Base-by-base conservation (phyloP, 2,329 filamentous ascomycete species). In the Zymoseptoria pseudotritici region DNA sequence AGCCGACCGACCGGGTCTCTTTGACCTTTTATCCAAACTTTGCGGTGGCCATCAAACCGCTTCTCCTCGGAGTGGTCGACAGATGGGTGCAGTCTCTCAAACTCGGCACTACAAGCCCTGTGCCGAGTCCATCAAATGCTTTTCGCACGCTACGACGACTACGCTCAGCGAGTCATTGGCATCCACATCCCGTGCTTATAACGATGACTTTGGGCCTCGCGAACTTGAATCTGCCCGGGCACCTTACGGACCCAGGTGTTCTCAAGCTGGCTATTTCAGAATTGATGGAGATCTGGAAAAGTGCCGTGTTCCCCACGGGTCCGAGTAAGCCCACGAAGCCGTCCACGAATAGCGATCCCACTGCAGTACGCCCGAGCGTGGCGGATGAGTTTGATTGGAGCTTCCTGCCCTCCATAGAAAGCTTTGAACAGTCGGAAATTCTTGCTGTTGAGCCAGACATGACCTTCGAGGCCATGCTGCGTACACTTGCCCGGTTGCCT, bases 271-370 rank as follows among this genome's bases (percentile, higher is more conserved):
- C 55, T 17, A 24, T 64, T 11, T 49, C 59, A 7, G 57, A 59
- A 36, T 58, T 66, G 54, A 52, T 62, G 42, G 55, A 58, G 8
- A 57, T 65, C 52, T 66, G 65, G 65, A 63, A 60, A 21, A 20
- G 62, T 13, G 57, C 55, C 46, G 36, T 46, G 36, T 5, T 46
- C 13, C 6, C 13, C 36, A 46, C 13, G 11, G n/a, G 36, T 46
- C 36, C 13, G 13, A n/a, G 36, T 7, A n/a, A 7, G 13, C 36
- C 36, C 36, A n/a, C 36, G 7, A n/a, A 17, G 36, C 13, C 6
- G 13, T 46, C 36, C 36, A 46, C 13, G 36, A 13, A 7, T 46
- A 17, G 36, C 13, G 17, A 46, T 46, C 36, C 13, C 13, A n/a
- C 13, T 46, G 36, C 13, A n/a, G 13, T 6, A n/a, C 36, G 36